Evolutionary conservation across 345 rosid genomes (phyloP), one percentile per base, ranked within the genome.

Genomic region (Aethionema arabicum): DNA sequence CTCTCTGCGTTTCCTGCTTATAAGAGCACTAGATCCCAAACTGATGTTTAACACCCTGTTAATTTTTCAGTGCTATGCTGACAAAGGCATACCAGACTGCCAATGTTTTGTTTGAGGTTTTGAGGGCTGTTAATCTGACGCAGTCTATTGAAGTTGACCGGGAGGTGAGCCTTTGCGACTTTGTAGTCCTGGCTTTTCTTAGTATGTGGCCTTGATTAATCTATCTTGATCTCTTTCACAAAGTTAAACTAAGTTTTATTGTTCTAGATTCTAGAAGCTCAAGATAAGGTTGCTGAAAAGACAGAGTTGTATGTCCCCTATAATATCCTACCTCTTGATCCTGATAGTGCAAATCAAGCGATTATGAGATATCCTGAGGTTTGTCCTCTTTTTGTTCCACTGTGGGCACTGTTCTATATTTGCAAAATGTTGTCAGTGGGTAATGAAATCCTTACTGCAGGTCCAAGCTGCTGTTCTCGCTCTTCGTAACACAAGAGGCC

Each of bases 61-160:
- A 8, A 48, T 52, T 51, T 51, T 78, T 44, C 76, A 95, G 99
- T 75, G 98, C 99, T 5, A 97, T 90, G 82, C 85, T 95, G 72
- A 88, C 99, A 15, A 95, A 95, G 80, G 99, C 99, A 42, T 95
- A 95, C 77, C 99, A 95, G 78, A 95, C 99, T 61, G 99, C 99
- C n/a, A 90, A 90, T 77, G 97, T 95, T 72, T 96, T 95, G 71
- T 95, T 95, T 76, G 99, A 95, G 81, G 99, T 95, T 72, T 80
- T 95, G 75, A 95, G 70, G 74, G 99, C 99, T 39, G 99, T 95
- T 49, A 95, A 90, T 79, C 70, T 71, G 80, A 86, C 95, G 11
- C 98, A 95, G 72, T 81, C 96, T 27, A 85, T 88, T 67, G 99
- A 90, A 82, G 96, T 95, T 70, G 99, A 95, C 66, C 80, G 82